phyloP scores from a whole-genome alignment of 2,329 filamentous ascomycete genomes.

The Aspergillus ustus region DNA sequence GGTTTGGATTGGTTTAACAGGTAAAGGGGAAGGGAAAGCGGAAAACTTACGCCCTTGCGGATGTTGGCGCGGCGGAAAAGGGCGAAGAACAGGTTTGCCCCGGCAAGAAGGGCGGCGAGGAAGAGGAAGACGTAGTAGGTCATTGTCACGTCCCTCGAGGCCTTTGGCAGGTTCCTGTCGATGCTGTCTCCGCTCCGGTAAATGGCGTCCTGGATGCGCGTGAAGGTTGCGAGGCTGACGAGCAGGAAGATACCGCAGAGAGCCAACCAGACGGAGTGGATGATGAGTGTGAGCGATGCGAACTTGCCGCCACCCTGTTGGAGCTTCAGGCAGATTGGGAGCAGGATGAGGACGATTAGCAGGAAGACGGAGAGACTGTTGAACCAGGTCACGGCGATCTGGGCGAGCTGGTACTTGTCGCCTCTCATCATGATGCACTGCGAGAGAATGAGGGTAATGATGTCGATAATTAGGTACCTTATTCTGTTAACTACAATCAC shows the following conservation, averaged over 20 bases:
- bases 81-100: conserved; percentile 16
- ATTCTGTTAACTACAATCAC: background rate
- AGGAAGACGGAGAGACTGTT: background rate
- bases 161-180: background rate
- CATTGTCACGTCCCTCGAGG: background rate
- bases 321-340: conserved; percentile 22
- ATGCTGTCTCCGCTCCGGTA: background rate
- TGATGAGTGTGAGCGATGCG: conserved; percentile 5
- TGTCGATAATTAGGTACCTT: conserved; percentile 8
- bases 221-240: conserved; percentile 11
- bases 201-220: background rate
- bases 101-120: conserved; percentile 15
- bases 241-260: conserved; percentile 18
- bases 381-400: conserved; percentile 14
- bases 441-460: conserved; percentile 4
- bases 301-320: conserved; percentile 11
- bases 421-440: conserved; percentile 14
- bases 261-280: conserved; percentile 9
- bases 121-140: conserved; percentile 18
- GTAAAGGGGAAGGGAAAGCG: background rate
- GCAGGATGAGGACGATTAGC: conserved; percentile 18
- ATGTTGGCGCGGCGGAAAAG: conserved; percentile 9
- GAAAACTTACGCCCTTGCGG: conserved; percentile 16
- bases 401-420: background rate
- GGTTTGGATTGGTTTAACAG: background rate